phyloP scores from a whole-genome alignment of 2,329 filamentous ascomycete genomes.

The Trichoderma sp. region DNA sequence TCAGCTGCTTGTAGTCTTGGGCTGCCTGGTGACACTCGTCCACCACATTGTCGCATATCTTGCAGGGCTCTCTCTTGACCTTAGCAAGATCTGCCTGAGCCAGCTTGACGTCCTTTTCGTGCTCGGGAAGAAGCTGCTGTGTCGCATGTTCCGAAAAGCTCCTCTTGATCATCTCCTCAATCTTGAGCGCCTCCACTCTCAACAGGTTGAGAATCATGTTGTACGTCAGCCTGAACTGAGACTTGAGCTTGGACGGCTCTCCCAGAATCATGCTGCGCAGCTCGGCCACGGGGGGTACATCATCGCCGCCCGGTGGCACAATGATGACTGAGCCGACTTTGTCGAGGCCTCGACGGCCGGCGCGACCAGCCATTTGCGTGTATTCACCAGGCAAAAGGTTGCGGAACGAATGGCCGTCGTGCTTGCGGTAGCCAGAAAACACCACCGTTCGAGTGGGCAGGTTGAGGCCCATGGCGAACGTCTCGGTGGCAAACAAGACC shows the following conservation, averaged over 20 bases:
- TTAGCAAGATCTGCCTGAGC: conserved; percentile 91
- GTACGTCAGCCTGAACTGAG: conserved; percentile 95
- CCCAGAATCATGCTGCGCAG: conserved; percentile 94
- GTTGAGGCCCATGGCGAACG: conserved; percentile 97
- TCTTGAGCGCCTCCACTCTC: conserved; percentile 93
- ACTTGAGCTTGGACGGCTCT: conserved; percentile 90
- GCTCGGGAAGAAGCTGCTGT: conserved; percentile 88
- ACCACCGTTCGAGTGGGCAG: conserved; percentile 94
- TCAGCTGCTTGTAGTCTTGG: conserved; percentile 78
- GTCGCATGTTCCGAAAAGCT: conserved; percentile 99
- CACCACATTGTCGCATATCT: conserved; percentile 78
- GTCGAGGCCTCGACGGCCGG: conserved; percentile 89
- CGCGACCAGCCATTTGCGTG: conserved; percentile 96
- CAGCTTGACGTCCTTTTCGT: conserved; percentile 90
- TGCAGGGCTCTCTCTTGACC: conserved; percentile 82
- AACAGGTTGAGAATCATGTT: conserved; percentile 99
- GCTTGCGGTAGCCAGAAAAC: conserved; percentile 95
- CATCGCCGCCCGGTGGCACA: conserved; percentile 77
- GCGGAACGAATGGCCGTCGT: conserved; percentile 88
- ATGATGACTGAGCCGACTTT: conserved; percentile 93
- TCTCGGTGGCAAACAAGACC: conserved; percentile 95
- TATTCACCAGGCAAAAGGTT: conserved; percentile 94
- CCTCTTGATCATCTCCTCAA: conserved; percentile 99
- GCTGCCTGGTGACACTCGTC: conserved; percentile 80
- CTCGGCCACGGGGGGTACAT: conserved; percentile 82